These are phyloP conservation scores for Wickerhamomyces tratensis DNA, from an alignment of 805 yeast species.

Conservation along the genomic window DNA sequence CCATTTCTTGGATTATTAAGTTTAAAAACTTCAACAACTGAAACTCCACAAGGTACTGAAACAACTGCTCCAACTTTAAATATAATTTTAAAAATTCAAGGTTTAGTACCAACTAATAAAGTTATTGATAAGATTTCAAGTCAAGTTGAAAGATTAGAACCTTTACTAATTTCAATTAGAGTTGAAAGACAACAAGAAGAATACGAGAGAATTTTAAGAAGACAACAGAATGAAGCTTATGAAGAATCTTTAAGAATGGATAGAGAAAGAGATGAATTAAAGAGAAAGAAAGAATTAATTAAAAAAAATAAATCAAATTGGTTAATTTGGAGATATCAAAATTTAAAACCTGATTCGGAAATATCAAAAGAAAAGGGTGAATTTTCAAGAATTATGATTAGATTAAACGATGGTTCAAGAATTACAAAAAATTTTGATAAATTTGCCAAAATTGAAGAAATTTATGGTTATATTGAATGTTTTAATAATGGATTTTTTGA, in stretches of 20 bases:
- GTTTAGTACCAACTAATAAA: slow-evolving; percentile 32
- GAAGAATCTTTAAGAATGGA: slow-evolving; percentile 63
- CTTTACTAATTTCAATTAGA: slow-evolving; percentile 49
- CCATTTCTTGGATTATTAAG: slow-evolving; percentile 81
- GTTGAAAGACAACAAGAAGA: slow-evolving; percentile 54
- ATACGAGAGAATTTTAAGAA: slow-evolving; percentile 44
- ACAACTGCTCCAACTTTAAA: slow-evolving; percentile 48
- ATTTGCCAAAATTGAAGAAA: slow-evolving; percentile 41
- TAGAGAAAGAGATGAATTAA: slow-evolving; percentile 38
- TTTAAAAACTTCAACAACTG: slow-evolving; percentile 42
- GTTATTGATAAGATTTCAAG: slow-evolving; percentile 34
- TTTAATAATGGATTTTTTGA: slow-evolving; percentile 19
- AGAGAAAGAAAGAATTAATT: slow-evolving; percentile 17
- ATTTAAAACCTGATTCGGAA: slow-evolving; percentile 18
- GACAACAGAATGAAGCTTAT: slow-evolving; percentile 73
- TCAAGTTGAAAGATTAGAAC: slow-evolving; percentile 48
- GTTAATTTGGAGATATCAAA: slow-evolving; percentile 37
- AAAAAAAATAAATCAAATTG: slow-evolving; percentile 26
- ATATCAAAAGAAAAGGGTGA: slow-evolving; percentile 11
- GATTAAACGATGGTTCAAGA: slow-evolving; percentile 56
- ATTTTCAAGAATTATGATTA: slow-evolving; percentile 58
- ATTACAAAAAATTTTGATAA: slow-evolving; percentile 38
- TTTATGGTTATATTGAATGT: slow-evolving; percentile 66
- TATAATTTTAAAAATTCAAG: slow-evolving; percentile 55
- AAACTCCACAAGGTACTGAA: slow-evolving; percentile 47